Evolutionary conservation across 2,329 filamentous ascomycete species (phyloP).

Genomic region (Tolypocladium sp.): DNA sequence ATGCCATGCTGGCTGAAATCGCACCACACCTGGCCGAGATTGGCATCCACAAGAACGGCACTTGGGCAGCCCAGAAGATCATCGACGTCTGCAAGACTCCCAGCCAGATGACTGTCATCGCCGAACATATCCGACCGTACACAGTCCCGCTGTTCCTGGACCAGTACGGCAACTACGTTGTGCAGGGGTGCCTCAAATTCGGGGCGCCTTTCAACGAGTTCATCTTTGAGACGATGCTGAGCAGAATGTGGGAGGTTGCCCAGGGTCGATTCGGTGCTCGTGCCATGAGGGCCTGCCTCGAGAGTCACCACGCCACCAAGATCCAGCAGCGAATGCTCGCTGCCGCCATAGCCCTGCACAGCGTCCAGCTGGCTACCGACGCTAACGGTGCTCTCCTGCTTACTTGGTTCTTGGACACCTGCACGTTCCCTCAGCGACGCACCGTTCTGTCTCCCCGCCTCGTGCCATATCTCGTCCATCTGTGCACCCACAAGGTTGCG

Average conservation of each 20-base stretch:
- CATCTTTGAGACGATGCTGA: constrained; percentile 96
- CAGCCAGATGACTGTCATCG: constrained; percentile 73
- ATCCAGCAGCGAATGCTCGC: constrained; percentile 94
- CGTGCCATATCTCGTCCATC: constrained; percentile 84
- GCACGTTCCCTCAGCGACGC: constrained; percentile 85
- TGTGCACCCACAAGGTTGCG: constrained; percentile 97
- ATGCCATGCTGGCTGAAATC: constrained; percentile 84
- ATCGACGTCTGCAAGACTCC: constrained; percentile 90
- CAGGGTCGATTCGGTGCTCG: constrained; percentile 92
- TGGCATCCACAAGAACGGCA: constrained; percentile 97
- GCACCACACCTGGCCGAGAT: constrained; percentile 91
- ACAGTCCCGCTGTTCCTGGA: constrained; percentile 89
- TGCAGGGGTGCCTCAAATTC: constrained; percentile 93
- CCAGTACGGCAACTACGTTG: constrained; percentile 96
- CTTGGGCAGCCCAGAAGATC: constrained; percentile 98
- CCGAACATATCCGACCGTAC: constrained; percentile 76
- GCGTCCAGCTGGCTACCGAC: constrained; percentile 91
- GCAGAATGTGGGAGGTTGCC: constrained; percentile 83
- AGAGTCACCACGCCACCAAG: constrained; percentile 90
- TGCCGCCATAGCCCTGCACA: constrained; percentile 90
- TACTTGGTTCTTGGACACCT: constrained; percentile 98
- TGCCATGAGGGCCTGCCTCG: constrained; percentile 92
- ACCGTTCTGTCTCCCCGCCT: constrained; percentile 87
- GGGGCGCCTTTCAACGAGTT: constrained; percentile 84
- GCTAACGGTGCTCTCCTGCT: constrained; percentile 88